Evolutionary conservation across 2,329 filamentous ascomycete genomes (phyloP).

Genomic region (Exophiala sideris): DNA sequence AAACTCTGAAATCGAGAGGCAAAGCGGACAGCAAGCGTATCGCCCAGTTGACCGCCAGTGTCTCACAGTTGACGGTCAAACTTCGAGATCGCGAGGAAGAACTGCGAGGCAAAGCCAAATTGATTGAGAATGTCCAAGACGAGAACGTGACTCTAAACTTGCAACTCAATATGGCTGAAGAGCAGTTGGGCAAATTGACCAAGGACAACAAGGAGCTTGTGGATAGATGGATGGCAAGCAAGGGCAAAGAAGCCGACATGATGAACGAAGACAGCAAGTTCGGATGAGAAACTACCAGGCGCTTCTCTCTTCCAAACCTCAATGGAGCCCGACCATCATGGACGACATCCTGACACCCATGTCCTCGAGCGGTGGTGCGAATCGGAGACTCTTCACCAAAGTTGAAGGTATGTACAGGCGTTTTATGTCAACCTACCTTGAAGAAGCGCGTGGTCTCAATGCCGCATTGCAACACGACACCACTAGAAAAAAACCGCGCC

Average conservation of each 20-base stretch:
- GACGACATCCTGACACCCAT: too few relatives aligned
- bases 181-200: constrained; percentile 67
- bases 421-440: too few relatives aligned
- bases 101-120: constrained; percentile 74
- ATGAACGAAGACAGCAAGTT: constrained; percentile 65
- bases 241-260: constrained; percentile 78
- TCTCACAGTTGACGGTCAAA: constrained; percentile 59
- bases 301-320: too few relatives aligned
- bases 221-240: constrained; percentile 84
- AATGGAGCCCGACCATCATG: too few relatives aligned
- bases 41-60: constrained; percentile 60
- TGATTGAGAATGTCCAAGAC: constrained; percentile 86
- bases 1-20: constrained; percentile 58
- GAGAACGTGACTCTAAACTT: constrained; percentile 85
- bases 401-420: too few relatives aligned
- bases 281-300: constrained; percentile 7
- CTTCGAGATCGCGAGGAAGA: constrained; percentile 83
- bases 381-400: too few relatives aligned
- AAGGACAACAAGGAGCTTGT: constrained; percentile 86
- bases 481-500: too few relatives aligned
- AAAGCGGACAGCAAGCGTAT: constrained; percentile 62
- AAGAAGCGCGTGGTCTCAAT: too few relatives aligned
- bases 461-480: too few relatives aligned
- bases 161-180: constrained; percentile 81
- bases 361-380: too few relatives aligned